Evolutionary conservation across 2,329 filamentous ascomycete genomes (phyloP).

Genomic region (Fusarium virguliforme): DNA sequence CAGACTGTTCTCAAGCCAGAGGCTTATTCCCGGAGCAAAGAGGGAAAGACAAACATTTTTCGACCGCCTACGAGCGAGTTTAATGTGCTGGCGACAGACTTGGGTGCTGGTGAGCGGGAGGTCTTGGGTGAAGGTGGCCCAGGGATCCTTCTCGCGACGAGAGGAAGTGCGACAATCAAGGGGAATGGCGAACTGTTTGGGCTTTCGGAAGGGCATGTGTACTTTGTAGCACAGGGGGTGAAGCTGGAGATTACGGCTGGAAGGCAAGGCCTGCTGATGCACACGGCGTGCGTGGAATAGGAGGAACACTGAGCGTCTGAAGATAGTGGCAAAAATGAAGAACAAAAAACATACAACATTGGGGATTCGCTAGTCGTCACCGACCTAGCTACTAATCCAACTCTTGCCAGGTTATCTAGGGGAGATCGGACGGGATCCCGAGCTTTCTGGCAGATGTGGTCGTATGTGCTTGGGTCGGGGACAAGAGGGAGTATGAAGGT

Average conservation of each 20-base stretch:
- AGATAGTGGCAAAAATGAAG: background rate
- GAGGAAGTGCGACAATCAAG: slow-evolving; percentile 41
- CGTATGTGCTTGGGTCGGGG: slow-evolving; percentile 24
- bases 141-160: slow-evolving; percentile 46
- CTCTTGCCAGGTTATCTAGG: slow-evolving; percentile 26
- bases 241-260: slow-evolving; percentile 43
- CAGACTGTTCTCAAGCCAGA: slow-evolving; percentile 70
- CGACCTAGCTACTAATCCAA: slow-evolving; percentile 31
- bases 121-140: slow-evolving; percentile 48
- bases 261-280: slow-evolving; percentile 40
- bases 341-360: slow-evolving; percentile 25
- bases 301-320: background rate
- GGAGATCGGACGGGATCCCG: slow-evolving; percentile 30
- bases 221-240: slow-evolving; percentile 48
- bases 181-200: slow-evolving; percentile 44
- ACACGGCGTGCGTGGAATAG: slow-evolving; percentile 44
- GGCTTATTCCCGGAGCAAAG: slow-evolving; percentile 66
- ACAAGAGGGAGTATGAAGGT: slow-evolving; percentile 1
- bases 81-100: slow-evolving; percentile 73
- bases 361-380: slow-evolving; percentile 27
- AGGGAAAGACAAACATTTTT: slow-evolving; percentile 76
- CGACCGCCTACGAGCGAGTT: slow-evolving; percentile 81
- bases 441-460: slow-evolving; percentile 30
- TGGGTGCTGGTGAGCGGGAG: slow-evolving; percentile 74
- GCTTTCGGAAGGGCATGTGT: slow-evolving; percentile 47